Evolutionary conservation across 1,284 basidiomycete genomes (phyloP).

Genomic region (Waitea zeae): DNA sequence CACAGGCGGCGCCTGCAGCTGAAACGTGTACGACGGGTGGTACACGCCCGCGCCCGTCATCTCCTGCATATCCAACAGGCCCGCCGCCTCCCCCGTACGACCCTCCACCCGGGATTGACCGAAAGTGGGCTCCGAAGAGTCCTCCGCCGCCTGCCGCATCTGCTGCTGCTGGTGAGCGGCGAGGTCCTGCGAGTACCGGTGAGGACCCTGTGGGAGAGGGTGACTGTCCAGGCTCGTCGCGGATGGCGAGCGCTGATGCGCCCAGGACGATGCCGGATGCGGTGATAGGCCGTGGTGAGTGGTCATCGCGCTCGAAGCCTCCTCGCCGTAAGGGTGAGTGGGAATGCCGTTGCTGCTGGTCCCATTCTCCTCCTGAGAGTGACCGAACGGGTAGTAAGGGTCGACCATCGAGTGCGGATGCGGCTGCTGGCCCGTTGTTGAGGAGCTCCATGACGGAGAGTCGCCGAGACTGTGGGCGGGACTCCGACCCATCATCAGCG

Average conservation of each 20-base stretch:
- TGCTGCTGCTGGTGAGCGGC: slow-evolving; percentile 24
- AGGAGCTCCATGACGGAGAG: slow-evolving; percentile 75
- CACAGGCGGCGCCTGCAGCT: neutral
- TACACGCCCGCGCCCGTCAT: neutral
- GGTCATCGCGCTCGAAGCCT: slow-evolving; percentile 11
- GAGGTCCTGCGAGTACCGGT: slow-evolving; percentile 26
- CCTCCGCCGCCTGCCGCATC: slow-evolving; percentile 12
- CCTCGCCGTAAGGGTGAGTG: slow-evolving; percentile 5
- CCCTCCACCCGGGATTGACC: too few relatives aligned
- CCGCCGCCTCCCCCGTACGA: slow-evolving; percentile 4
- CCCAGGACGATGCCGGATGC: slow-evolving; percentile 28
- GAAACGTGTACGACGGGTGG: neutral
- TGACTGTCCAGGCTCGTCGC: slow-evolving; percentile 16
- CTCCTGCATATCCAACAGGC: neutral
- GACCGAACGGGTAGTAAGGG: slow-evolving; percentile 16
- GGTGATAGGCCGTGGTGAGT: slow-evolving; percentile 27
- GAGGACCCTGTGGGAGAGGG: slow-evolving; percentile 10
- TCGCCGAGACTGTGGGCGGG: slow-evolving; percentile 55
- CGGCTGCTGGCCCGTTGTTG: slow-evolving; percentile 34
- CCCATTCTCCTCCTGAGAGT: slow-evolving; percentile 7
- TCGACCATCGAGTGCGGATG: slow-evolving; percentile 18
- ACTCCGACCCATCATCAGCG: slow-evolving; percentile 48
- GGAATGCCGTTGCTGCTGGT: slow-evolving; percentile 10
- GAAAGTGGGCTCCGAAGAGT: slow-evolving; percentile 4
- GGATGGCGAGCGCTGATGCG: slow-evolving; percentile 27